Conservation (phyloP, 129 eudicot genomes). For the Pittosporum tobira region DNA sequence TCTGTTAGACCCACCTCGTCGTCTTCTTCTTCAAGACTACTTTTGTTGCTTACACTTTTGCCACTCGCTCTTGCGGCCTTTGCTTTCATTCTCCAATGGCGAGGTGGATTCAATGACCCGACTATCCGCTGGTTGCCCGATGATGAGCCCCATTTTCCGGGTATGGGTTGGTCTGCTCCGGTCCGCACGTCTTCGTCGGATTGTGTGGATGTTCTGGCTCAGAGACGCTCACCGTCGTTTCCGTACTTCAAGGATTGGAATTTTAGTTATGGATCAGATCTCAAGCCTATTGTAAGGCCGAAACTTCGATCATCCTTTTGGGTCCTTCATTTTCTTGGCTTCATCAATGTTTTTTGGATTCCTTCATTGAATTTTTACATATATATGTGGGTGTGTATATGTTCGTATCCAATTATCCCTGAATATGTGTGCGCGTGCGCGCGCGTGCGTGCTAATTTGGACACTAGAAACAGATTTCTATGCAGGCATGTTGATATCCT, state of each 20-base stretch:
- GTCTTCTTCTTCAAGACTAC: constrained; percentile 33
- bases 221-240: constrained; percentile 23
- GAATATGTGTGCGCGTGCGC: background rate
- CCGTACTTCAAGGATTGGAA: constrained; percentile 40
- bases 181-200: constrained; percentile 14
- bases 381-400: background rate
- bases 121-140: constrained; percentile 12
- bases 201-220: constrained; percentile 31
- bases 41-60: constrained; percentile 58
- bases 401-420: background rate
- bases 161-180: constrained; percentile 17
- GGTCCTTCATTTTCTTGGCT: background rate
- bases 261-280: constrained; percentile 24
- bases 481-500: background rate
- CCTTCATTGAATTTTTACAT: background rate
- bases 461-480: too few species aligned
- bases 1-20: constrained; percentile 29
- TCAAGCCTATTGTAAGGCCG: constrained; percentile 23
- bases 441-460: too few species aligned
- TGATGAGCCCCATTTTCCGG: constrained; percentile 20
- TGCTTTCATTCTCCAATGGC: constrained; percentile 75
- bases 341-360: background rate
- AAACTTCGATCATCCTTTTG: background rate
- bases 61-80: constrained; percentile 66
- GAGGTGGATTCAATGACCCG: constrained; percentile 24